Evolutionary conservation across 441 rosid species (phyloP), one percentile per base, ranked within the genome.

Genomic region (Arabidopsis lyrata): DNA sequence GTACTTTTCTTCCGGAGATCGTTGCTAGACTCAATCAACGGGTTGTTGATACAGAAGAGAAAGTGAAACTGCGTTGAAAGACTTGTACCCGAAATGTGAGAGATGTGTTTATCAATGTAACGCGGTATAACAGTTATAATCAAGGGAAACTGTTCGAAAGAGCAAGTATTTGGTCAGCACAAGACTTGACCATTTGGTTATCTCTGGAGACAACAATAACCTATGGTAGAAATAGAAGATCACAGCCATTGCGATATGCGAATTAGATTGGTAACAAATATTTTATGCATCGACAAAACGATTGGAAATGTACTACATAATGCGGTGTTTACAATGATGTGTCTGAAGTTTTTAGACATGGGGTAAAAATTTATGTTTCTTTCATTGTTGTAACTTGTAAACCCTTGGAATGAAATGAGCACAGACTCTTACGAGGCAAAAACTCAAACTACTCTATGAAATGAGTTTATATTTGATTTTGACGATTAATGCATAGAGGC

Each of bases 21-120:
- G 90, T 92, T 38, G 86, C 89, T 13, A 86, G 96, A 72, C 84
- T 89, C 34, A 85, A 89, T 22, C 89, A 84, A 80, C 85, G 91
- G 22, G 87, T 90, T 78, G 93, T 87, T 77, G 93, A 90, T 77
- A 90, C 96, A 0, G 88, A 84, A 82, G 96, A 89, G 78, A 92
- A 88, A 89, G 93, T 86, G 79, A 90, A 85, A 83, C 76, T 90
- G 83, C 86, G 90, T 59, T 74, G 87, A 77, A 72, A 4, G 22
- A 87, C 92, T 45, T 92, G 86, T 80, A 81, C 82, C 74, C 84
- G 81, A 50, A 88, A 92, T 64, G 89, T 88, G 27, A 24, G 27
- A 24, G 27, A 24, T 24, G 27, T 24, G 27, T 24, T 22, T 24
- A 3, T 24, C 27, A 0, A 24, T 82, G 72, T 92, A 83, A 73